Evolutionary conservation across 176 grass and related monocot species (phyloP), one percentile per base, ranked within the genome.

Genomic region (Triticum urartu): DNA sequence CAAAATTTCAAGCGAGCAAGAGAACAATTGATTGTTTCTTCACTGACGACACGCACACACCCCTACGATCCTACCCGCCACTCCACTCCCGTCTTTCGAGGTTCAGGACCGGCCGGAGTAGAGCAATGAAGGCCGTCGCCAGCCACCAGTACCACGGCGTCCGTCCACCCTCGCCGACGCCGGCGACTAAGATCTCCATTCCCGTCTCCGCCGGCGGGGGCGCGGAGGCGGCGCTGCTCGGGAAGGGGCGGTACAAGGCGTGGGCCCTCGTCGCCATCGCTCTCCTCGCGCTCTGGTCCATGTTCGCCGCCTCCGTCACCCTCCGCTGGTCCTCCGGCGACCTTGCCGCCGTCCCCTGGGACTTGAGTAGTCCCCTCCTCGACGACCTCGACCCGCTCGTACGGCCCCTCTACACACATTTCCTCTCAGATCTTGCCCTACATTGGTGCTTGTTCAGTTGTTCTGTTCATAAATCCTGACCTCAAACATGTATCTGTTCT

Each of bases 211-310:
- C 45, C 47, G 70, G 14, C 4, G 68, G 2, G 10, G 77, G 36
- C 77, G 74, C 77, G 64, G 85, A 84, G 65, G 67, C 63, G 11
- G 48, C 81, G 26, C 45, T 89, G 28, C 81, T 88, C 13, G 79
- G 88, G 33, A 95, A 92, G 88, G 90, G 94, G 1, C 87, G 89
- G 59, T 99, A 93, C 89, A 99, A 94, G 90, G 83, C 92, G 7
- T 99, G 97, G 97, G 90, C 88, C 25, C 58, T 95, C 85, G 87
- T 85, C 30, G 94, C 97, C 87, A 93, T 99, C 85, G 77, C 91
- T 75, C 97, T 98, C 43, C 93, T 98, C 65, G 89, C 97, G 38
- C 76, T 96, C 75, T 99, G 94, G 97, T 99, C 94, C 81, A 94
- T 99, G 94, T 88, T 90, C 85, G 91, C 97, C 40, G 97, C 92